Percentiles rank a stretch among this genome's conserved stretches.
These are phyloP conservation scores for Macadamia tetraphylla DNA, from an alignment of 164 flowering plant genomes.

Conservation along the genomic window DNA sequence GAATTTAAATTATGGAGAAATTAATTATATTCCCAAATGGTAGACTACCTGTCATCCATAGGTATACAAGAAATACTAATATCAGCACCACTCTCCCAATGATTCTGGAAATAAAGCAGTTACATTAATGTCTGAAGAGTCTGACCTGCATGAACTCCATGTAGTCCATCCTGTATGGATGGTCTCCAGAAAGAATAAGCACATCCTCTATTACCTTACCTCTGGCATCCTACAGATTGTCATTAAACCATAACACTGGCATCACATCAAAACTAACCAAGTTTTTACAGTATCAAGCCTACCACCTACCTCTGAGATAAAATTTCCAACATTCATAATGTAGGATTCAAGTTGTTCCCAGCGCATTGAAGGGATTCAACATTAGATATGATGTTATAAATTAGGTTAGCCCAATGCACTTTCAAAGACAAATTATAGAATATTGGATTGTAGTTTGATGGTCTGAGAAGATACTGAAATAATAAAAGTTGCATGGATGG, in stretches of 20 bases:
- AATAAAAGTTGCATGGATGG: no score
- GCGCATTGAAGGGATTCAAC: no score
- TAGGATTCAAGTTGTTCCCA: no score
- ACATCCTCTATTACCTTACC: slow-evolving; percentile 85
- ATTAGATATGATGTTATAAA: no score
- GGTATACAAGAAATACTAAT: slow-evolving; percentile 77
- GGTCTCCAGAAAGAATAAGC: slow-evolving; percentile 91
- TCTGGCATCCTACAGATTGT: slow-evolving; percentile 57
- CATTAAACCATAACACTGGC: slow-evolving; percentile 5
- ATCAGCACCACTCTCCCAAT: slow-evolving; percentile 89
- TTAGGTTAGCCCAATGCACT: no score
- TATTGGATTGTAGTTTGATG: no score
- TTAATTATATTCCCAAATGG: not conserved
- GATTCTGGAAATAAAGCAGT: slow-evolving; percentile 44
- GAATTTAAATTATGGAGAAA: no score
- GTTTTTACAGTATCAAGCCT: no score
- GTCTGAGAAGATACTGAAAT: no score
- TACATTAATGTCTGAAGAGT: not conserved
- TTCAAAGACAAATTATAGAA: no score
- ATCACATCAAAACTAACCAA: not conserved
- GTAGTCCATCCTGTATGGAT: slow-evolving; percentile 90
- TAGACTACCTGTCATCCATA: slow-evolving; percentile 75
- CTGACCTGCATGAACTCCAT: slow-evolving; percentile 87
- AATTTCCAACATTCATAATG: no score
- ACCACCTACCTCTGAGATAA: no score